Conservation (phyloP, 495 filamentous ascomycete genomes). For the Tuber calosporum region DNA sequence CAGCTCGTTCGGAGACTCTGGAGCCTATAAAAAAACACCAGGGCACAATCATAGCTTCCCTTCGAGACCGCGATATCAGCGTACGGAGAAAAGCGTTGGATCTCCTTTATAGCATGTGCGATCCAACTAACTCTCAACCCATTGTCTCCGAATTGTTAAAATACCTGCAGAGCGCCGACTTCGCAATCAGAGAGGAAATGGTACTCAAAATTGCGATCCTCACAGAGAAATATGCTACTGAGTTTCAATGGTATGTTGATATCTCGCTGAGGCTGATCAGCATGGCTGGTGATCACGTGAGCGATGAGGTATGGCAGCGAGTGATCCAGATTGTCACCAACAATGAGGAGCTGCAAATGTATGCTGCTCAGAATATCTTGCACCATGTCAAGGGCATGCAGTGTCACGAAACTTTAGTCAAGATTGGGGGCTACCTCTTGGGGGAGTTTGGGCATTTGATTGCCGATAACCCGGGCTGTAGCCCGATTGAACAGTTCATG, state of each 20-base stretch:
- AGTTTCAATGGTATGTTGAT: constrained; percentile 99
- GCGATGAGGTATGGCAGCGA: constrained; percentile 98
- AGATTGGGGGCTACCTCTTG: constrained; percentile 91
- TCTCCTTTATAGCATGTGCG: constrained; percentile 99
- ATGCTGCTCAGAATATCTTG: constrained; percentile 86
- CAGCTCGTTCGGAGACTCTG: constrained; percentile 85
- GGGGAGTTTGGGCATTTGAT: constrained; percentile 97
- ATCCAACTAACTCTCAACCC: constrained; percentile 77
- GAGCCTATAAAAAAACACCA: constrained; percentile 99
- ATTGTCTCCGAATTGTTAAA: constrained; percentile 91
- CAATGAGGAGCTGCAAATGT: constrained; percentile 95
- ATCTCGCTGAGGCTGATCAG: constrained; percentile 91
- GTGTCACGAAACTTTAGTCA: constrained; percentile 93
- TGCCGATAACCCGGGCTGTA: constrained; percentile 86
- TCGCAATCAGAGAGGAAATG: constrained; percentile 97
- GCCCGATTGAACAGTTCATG: constrained; percentile 95
- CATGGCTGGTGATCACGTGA: constrained; percentile 96
- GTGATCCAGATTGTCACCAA: constrained; percentile 99
- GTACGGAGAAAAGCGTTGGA: constrained; percentile 93
- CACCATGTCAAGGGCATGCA: constrained; percentile 83
- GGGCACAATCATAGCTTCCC: constrained; percentile 84
- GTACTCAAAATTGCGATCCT: constrained; percentile 97
- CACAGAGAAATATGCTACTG: constrained; percentile 96
- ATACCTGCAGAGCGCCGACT: constrained; percentile 93
- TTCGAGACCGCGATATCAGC: constrained; percentile 94